Base-by-base conservation (phyloP, 495 filamentous ascomycete genomes). In the Hapsidospora chrysogenum region DNA sequence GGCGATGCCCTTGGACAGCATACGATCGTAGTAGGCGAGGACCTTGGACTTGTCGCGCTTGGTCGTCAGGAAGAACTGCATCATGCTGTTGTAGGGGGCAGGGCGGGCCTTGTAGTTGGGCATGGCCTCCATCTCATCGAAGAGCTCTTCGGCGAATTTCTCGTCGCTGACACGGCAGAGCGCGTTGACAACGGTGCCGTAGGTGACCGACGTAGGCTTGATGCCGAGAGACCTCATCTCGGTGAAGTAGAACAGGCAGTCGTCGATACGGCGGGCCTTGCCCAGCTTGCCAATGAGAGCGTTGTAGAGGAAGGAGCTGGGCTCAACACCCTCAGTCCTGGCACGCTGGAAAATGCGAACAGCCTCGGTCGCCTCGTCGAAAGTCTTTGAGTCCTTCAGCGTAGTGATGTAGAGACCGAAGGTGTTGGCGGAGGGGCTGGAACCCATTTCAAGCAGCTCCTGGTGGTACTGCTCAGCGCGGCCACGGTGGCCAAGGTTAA, bases 91-190 rank as follows among this genome's bases (percentile, higher is more conserved):
- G 67, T 97, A 97, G 3, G 89, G 89, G 8, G 89, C 89, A 2
- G 92, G 82, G 5, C 89, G 74, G 27, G 89, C 83, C 63, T 96
- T 94, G 74, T 96, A 97, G 63, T 96, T 96, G 26, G 85, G 81
- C 81, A 92, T 92, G 26, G 74, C 75, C 62, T 97, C 89, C 89
- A 97, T 97, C 63, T 97, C 92, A 45, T 95, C 83, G 53, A 97
- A 96, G 46, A 96, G 76, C 56, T 97, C 82, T 49, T 95, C 89
- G 31, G 89, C 89, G 49, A 95, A 93, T 36, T 85, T 85, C 58
- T 96, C 89, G 42, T 97, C 87, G 49, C 83, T 89, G 37, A 96
- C 92, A 40, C 89, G 85, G 64, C 85, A 94, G 4, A 96, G 72
- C 23, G 89, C 89, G 44, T 97, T 97, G 58, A 97, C 87, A 41